Evolutionary conservation across 176 grass and related monocot genomes (phyloP), one percentile per base, ranked within the genome.

Genomic region (Pharus latifolius): DNA sequence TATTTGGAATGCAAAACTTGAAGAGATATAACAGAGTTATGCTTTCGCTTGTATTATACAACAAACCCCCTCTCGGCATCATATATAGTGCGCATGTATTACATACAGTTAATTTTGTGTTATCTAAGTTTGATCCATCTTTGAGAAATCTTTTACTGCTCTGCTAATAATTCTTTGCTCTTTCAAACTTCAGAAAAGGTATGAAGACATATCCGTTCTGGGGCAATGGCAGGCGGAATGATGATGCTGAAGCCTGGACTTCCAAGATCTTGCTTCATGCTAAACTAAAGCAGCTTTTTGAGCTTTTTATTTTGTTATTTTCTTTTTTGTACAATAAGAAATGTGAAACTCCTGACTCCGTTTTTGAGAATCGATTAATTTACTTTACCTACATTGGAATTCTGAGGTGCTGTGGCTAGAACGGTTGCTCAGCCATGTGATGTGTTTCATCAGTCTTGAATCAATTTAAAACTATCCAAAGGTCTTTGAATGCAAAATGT

Each of bases 141-240:
- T 4, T 18, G 20, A 38, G 3, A 30, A 42, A 73, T 58, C 10
- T 79, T 26, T 1, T 12, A 41, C 40, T 78, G 1, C 26, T 25
- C 34, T 23, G 16, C 15, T 84, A 51, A 67, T 4, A 16, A 17
- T 78, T 67, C 5, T 56, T 59, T 60, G 7, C 52, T 51, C 18
- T 58, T 48, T 64, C 55, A 24, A 40, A 34, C 48, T 80, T 75
- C 81, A 96, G 88, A 96, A 96, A 65, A 80, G 87, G 65, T 96
- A 91, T 0, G 78, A 96, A 47, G 92, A 96, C 65, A 96, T 96
- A 43, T 12, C 92, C 11, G 88, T 88, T 32, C 37, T 96, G 55
- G 92, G 92, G 42, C 92, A 91, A 77, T 88, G 88, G 70, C 92
- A 83, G 14, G 52, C 68, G 10, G 92, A 96, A 65, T 85, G 74